Conservation (phyloP, 176 grass and related monocot genomes). For the Oryza meridionalis region DNA sequence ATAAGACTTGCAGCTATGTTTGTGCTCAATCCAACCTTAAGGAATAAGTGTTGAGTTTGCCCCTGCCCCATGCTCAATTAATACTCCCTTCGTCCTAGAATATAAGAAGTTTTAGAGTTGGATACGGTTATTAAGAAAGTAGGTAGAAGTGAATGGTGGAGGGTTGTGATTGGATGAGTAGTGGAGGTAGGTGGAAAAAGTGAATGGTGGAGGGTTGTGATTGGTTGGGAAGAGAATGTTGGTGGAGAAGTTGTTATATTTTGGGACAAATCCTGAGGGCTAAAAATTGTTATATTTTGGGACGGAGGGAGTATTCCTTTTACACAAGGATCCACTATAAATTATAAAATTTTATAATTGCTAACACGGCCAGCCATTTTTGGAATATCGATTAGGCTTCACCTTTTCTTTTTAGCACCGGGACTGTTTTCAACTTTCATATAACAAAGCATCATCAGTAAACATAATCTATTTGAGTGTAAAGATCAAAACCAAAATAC, state of each 20-base stretch:
- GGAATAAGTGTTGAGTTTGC: not conserved
- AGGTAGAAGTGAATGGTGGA: no score
- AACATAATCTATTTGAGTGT: not conserved
- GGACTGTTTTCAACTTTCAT: not conserved
- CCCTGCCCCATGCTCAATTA: not conserved
- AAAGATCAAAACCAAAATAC: not conserved
- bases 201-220: no score
- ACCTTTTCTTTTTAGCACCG: not conserved
- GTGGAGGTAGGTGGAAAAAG: no score
- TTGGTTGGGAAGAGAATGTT: no score
- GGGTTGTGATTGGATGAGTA: no score
- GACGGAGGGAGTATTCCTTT: no score
- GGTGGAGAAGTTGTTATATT: no score
- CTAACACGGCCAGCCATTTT: not conserved
- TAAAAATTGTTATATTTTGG: no score
- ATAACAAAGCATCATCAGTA: constrained; percentile 22
- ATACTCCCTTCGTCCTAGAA: no score
- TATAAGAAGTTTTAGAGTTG: no score
- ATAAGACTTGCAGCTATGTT: constrained; percentile 19
- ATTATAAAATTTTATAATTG: not conserved
- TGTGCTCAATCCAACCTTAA: not conserved
- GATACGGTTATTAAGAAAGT: no score
- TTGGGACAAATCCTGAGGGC: no score
- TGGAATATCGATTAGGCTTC: not conserved
- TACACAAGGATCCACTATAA: not conserved